Conservation (phyloP, 192 early-diverging fungal species). For the Coemansia sp. region DNA sequence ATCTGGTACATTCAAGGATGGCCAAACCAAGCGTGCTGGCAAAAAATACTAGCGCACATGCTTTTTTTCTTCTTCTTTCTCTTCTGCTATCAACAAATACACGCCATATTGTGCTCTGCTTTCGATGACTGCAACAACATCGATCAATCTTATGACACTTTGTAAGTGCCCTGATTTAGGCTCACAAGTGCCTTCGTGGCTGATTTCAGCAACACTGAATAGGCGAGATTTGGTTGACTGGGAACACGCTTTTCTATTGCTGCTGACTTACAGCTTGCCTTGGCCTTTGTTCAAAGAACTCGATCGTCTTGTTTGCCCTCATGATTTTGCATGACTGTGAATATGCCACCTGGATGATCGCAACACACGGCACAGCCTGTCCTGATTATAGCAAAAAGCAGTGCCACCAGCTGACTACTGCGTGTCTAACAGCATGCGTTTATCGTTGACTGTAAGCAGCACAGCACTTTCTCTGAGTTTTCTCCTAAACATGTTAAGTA, state of each 20-base stretch:
- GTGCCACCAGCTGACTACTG: neutral
- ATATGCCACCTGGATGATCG: neutral
- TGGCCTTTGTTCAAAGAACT: neutral
- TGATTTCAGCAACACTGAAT: neutral
- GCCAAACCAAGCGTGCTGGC: constrained; percentile 3
- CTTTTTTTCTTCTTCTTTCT: neutral
- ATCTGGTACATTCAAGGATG: neutral
- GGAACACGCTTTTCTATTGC: too few relatives aligned
- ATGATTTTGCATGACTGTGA: neutral
- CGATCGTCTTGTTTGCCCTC: neutral
- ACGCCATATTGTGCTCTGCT: neutral
- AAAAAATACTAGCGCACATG: neutral
- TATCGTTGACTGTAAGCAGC: neutral
- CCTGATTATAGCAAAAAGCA: neutral
- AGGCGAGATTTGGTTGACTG: neutral
- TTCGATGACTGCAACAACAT: neutral
- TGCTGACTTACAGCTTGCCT: neutral
- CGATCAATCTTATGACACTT: neutral
- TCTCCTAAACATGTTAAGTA: neutral
- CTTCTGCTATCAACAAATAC: neutral
- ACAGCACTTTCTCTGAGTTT: neutral
- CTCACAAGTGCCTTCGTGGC: neutral
- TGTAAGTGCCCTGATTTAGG: neutral
- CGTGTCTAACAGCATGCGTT: neutral
- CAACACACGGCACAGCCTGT: neutral